These are phyloP conservation scores for Cytospora mali DNA, from an alignment of 2,329 filamentous ascomycete genomes.

Conservation along the genomic window DNA sequence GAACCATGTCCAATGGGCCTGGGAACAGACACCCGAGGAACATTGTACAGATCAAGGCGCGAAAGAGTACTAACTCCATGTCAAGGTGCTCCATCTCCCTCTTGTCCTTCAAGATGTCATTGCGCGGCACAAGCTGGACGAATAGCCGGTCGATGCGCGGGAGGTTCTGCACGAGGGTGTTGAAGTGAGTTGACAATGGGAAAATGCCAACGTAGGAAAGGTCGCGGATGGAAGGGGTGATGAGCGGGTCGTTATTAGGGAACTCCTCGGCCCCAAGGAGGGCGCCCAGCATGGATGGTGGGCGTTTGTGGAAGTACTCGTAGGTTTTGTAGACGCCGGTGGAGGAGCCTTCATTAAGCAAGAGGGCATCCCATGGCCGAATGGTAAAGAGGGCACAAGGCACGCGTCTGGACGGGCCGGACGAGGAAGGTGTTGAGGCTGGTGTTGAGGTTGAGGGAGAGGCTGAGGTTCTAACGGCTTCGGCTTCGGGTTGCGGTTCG, in stretches of 20 bases:
- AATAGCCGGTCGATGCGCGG: constrained; percentile 56
- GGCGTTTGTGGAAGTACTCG: constrained; percentile 68
- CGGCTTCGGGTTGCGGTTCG: too few relatives aligned
- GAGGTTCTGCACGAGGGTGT: constrained; percentile 50
- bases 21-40: neutral
- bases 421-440: neutral
- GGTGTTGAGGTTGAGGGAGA: neutral
- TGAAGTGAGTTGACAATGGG: constrained; percentile 64
- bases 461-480: neutral
- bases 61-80: constrained; percentile 30
- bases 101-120: constrained; percentile 39
- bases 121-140: constrained; percentile 51
- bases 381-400: constrained; percentile 54
- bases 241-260: constrained; percentile 40
- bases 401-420: constrained; percentile 24
- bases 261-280: constrained; percentile 48
- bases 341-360: constrained; percentile 76
- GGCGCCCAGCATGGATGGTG: constrained; percentile 62
- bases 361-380: constrained; percentile 65
- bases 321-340: constrained; percentile 71
- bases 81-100: constrained; percentile 45
- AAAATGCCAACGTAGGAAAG: constrained; percentile 68
- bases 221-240: constrained; percentile 48
- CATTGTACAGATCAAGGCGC: neutral
- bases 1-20: neutral